phyloP scores from a whole-genome alignment of 306 rosid species.

The Pterocarpus santalinus region DNA sequence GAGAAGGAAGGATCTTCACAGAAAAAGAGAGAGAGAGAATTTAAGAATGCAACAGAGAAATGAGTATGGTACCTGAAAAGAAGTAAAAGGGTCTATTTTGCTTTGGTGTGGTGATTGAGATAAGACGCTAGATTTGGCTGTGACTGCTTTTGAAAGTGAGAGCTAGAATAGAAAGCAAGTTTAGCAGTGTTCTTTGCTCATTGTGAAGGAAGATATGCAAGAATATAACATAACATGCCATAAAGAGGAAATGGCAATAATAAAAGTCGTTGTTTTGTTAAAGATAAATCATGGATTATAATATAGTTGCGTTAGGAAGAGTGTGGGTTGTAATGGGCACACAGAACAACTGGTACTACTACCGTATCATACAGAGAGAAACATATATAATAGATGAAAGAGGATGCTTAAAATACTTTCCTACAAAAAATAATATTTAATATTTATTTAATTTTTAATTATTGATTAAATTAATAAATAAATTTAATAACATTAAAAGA shows the following conservation, averaged over 20 bases:
- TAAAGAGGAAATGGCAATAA: not conserved
- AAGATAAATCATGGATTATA: too few species aligned
- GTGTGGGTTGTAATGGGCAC: too few species aligned
- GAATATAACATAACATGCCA: not conserved
- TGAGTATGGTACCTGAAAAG: constrained; percentile 49
- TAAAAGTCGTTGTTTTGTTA: not conserved
- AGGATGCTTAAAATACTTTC: too few species aligned
- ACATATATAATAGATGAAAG: too few species aligned
- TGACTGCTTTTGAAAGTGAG: constrained; percentile 47
- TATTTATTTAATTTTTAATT: too few species aligned
- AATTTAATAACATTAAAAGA: too few species aligned
- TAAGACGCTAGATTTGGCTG: constrained; percentile 57
- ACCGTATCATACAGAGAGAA: too few species aligned
- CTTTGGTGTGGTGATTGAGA: constrained; percentile 32
- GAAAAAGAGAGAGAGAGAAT: constrained; percentile 20
- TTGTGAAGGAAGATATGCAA: constrained; percentile 13
- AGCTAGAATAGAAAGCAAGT: constrained; percentile 49
- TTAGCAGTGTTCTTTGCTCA: constrained; percentile 32
- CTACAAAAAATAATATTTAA: too few species aligned
- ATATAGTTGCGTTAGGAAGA: too few species aligned
- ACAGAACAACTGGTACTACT: too few species aligned
- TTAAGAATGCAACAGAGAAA: constrained; percentile 40
- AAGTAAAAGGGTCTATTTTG: constrained; percentile 26
- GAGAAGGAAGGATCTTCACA: constrained; percentile 47
- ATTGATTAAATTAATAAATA: too few species aligned